Conservation (phyloP, 129 eudicot genomes). For the Artemisia annua region DNA sequence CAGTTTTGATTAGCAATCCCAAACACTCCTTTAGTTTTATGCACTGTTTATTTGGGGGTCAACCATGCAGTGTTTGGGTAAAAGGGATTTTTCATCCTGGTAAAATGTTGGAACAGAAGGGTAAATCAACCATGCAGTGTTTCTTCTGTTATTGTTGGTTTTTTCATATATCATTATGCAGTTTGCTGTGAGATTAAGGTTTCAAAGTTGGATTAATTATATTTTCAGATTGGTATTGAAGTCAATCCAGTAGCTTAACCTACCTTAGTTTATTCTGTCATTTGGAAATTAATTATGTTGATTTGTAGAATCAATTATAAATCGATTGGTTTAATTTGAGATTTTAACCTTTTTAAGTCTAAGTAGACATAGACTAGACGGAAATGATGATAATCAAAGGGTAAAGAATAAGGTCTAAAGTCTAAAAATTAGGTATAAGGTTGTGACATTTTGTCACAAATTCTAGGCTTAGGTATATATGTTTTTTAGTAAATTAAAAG, state of each 20-base stretch:
- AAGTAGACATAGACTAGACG: background rate
- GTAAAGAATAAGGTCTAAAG: background rate
- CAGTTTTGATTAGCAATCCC: no score
- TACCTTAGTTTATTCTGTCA: background rate
- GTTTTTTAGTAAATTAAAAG: background rate
- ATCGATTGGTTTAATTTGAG: background rate
- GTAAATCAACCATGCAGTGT: background rate
- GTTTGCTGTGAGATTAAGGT: conserved; percentile 12
- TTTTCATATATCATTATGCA: background rate
- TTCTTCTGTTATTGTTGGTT: background rate
- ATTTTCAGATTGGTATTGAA: conserved; percentile 9
- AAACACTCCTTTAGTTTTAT: no score
- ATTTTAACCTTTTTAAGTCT: background rate
- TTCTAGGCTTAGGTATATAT: background rate
- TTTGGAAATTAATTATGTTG: background rate
- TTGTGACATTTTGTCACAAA: background rate
- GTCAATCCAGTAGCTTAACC: background rate
- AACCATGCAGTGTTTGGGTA: no score
- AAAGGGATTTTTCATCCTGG: no score
- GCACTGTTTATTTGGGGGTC: background rate
- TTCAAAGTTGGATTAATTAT: background rate
- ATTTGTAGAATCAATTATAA: background rate
- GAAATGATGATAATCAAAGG: background rate
- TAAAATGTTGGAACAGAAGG: no score
- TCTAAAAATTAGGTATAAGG: conserved; percentile 2